Evolutionary conservation across 208 protist species (phyloP).

Genomic region (Trypanosoma lewisi): DNA sequence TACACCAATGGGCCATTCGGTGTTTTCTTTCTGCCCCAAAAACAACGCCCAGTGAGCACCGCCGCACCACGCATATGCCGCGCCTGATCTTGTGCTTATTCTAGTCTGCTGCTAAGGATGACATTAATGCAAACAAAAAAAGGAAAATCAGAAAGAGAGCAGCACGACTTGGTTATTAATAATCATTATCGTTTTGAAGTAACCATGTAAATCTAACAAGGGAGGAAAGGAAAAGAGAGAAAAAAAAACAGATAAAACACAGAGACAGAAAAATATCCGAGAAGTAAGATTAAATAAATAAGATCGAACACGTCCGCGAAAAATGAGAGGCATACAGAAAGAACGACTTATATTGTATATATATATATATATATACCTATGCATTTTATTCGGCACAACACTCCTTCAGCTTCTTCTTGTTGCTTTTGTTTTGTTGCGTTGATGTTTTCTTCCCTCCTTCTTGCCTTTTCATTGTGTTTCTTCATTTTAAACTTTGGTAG

Average conservation of each 20-base stretch:
- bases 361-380: too few species aligned
- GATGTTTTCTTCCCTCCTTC: neutral
- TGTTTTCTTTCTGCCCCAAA: constrained; percentile 9
- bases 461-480: neutral
- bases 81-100: neutral
- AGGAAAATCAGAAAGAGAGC: constrained; percentile 4
- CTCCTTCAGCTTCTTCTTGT: neutral
- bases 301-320: too few species aligned
- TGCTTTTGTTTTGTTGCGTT: constrained; percentile 4
- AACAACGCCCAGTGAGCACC: constrained; percentile 23
- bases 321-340: too few species aligned
- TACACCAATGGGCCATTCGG: constrained; percentile 12
- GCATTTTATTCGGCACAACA: neutral
- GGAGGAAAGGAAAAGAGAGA: neutral
- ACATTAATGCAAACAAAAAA: constrained; percentile 1
- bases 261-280: neutral
- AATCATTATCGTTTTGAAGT: neutral
- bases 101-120: neutral
- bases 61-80: neutral
- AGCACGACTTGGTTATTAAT: neutral
- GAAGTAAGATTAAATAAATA: neutral
- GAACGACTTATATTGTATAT: too few species aligned
- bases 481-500: neutral
- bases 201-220: neutral
- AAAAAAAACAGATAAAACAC: constrained; percentile 25